Evolutionary conservation across 495 filamentous ascomycete genomes (phyloP).

Genomic region (Xylaria flabelliformis): DNA sequence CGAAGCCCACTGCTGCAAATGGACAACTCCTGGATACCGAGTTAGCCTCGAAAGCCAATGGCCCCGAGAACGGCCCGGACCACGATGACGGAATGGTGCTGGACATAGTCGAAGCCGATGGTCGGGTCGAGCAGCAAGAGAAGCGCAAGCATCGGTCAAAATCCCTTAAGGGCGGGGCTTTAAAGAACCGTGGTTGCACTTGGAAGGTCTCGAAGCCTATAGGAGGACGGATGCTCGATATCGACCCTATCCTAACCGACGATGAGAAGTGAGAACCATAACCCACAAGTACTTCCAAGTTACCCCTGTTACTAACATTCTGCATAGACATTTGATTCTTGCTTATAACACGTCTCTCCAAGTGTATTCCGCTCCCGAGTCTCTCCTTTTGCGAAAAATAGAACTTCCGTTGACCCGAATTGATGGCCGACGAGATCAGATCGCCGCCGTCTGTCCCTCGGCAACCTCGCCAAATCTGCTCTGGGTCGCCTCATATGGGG

Average conservation of each 20-base stretch:
- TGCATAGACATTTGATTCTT: slow-evolving; percentile 70
- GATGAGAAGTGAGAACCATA: slow-evolving; percentile 75
- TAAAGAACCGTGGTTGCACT: slow-evolving; percentile 23
- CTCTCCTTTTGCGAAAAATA: slow-evolving; percentile 74
- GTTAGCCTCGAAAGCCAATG: slow-evolving; percentile 15
- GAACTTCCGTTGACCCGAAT: slow-evolving; percentile 37
- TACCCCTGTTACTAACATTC: slow-evolving; percentile 38
- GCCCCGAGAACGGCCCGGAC: neutral
- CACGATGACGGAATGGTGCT: neutral
- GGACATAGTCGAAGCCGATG: slow-evolving; percentile 10
- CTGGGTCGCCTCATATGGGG: slow-evolving; percentile 72
- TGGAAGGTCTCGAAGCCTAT: slow-evolving; percentile 68
- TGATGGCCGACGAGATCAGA: slow-evolving; percentile 40
- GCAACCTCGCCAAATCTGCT: slow-evolving; percentile 62
- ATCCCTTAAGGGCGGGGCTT: neutral
- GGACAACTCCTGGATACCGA: neutral
- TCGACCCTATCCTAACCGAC: slow-evolving; percentile 77
- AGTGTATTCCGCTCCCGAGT: slow-evolving; percentile 81
- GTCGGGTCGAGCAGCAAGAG: slow-evolving; percentile 16
- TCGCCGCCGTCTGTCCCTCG: slow-evolving; percentile 66
- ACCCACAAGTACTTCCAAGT: neutral
- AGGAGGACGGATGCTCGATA: slow-evolving; percentile 71
- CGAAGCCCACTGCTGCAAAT: slow-evolving; percentile 15
- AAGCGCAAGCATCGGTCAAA: slow-evolving; percentile 25
- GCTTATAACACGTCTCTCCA: slow-evolving; percentile 67